Evolutionary conservation across 2,329 filamentous ascomycete genomes (phyloP).

Genomic region (Ilyonectria robusta): DNA sequence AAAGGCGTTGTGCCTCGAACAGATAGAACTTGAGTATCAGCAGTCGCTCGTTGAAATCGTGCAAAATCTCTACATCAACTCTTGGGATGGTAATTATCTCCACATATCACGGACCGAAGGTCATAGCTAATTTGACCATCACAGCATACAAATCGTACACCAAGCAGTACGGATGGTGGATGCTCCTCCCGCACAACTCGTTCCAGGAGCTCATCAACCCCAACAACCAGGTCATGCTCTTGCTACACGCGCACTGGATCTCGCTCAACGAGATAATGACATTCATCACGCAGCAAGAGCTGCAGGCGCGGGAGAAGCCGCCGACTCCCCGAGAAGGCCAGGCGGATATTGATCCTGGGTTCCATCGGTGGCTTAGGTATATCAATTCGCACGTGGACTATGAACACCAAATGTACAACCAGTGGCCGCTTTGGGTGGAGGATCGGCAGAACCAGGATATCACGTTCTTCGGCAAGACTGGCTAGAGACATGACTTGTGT

Average conservation of each 20-base stretch:
- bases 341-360: constrained; percentile 57
- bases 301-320: constrained; percentile 49
- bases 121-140: constrained; percentile 18
- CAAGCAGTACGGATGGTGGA: constrained; percentile 70
- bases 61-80: constrained; percentile 66
- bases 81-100: constrained; percentile 62
- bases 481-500: not conserved
- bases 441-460: constrained; percentile 62
- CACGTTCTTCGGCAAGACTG: constrained; percentile 59
- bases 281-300: constrained; percentile 61
- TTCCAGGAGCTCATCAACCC: constrained; percentile 67
- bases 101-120: not conserved
- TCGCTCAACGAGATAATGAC: constrained; percentile 68
- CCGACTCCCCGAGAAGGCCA: constrained; percentile 42
- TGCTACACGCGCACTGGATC: constrained; percentile 70
- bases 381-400: constrained; percentile 63
- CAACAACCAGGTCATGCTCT: constrained; percentile 59
- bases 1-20: constrained; percentile 58
- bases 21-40: constrained; percentile 63
- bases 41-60: constrained; percentile 62
- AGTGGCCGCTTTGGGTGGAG: constrained; percentile 70
- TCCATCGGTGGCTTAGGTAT: constrained; percentile 65
- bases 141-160: constrained; percentile 66
- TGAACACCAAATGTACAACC: constrained; percentile 62
- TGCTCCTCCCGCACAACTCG: constrained; percentile 66